These are phyloP conservation scores for Globisporangium apiculatum DNA, from an alignment of 352 stramenopile species.

Conservation along the genomic window DNA sequence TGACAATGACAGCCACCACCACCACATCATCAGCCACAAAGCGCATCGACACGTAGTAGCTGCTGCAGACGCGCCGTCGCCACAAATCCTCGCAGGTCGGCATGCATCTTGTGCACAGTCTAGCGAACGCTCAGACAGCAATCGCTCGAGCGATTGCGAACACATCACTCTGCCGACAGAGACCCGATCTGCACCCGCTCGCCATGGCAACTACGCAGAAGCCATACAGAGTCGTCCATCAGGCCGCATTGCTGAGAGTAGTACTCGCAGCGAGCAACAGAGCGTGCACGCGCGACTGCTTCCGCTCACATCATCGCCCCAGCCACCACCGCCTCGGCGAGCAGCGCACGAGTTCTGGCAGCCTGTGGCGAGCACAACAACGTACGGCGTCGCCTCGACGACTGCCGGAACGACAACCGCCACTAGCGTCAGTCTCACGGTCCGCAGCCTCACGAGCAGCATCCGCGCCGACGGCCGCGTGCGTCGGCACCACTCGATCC, in stretches of 20 bases:
- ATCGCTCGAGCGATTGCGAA: neutral
- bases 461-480: slow-evolving; percentile 4
- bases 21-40: neutral
- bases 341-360: neutral
- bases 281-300: slow-evolving; percentile 9
- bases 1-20: neutral
- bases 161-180: neutral
- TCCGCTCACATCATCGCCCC: neutral
- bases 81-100: too few relatives aligned
- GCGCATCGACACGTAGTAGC: neutral
- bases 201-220: slow-evolving; percentile 3
- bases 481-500: slow-evolving; percentile 46
- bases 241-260: too few relatives aligned
- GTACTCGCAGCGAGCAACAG: neutral
- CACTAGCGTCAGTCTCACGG: neutral
- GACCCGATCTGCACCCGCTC: slow-evolving; percentile 6
- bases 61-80: too few relatives aligned
- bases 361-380: neutral
- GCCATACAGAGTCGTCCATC: neutral
- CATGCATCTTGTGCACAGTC: too few relatives aligned
- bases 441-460: slow-evolving; percentile 8
- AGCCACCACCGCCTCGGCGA: neutral
- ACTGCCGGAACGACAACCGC: neutral
- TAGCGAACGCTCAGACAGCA: neutral
- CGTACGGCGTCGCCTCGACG: neutral